These are phyloP conservation scores for Globisporangium splendens DNA, from an alignment of 352 stramenopile genomes.

Conservation along the genomic window DNA sequence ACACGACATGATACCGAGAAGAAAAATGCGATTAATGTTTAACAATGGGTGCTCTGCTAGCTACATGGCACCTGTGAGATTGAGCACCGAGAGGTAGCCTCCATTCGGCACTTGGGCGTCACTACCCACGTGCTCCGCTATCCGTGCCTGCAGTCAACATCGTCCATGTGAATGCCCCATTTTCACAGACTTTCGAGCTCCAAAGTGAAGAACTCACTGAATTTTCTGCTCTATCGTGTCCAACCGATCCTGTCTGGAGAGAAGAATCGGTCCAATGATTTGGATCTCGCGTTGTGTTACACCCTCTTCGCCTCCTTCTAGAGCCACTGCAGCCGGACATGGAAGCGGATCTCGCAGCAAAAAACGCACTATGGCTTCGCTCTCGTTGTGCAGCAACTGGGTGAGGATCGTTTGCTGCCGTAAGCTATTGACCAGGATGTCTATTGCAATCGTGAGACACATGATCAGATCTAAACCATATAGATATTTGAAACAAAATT, in stretches of 20 bases:
- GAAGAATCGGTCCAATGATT: conserved; percentile 38
- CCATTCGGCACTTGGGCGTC: conserved; percentile 24
- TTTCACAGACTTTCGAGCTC: not conserved
- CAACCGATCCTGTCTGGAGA: conserved; percentile 52
- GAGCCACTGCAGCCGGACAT: not conserved
- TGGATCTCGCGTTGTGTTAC: conserved; percentile 16
- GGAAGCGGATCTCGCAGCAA: conserved; percentile 42
- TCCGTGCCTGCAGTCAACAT: conserved; percentile 26
- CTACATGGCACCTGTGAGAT: conserved; percentile 43
- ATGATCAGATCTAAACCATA: not conserved
- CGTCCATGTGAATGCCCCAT: no score
- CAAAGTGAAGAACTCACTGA: conserved; percentile 22
- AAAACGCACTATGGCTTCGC: conserved; percentile 45
- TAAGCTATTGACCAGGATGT: conserved; percentile 43
- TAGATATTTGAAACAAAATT: not conserved
- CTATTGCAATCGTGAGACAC: conserved; percentile 13
- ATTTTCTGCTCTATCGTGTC: conserved; percentile 56
- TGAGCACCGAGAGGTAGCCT: conserved; percentile 52
- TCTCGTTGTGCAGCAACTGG: conserved; percentile 35
- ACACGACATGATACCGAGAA: no score
- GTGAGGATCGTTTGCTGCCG: conserved; percentile 42
- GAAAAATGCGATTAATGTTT: not conserved
- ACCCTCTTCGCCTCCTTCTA: conserved; percentile 10
- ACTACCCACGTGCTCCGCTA: conserved; percentile 38
- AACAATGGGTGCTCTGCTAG: not conserved